Evolutionary conservation across 768 basidiomycete species (phyloP).

Genomic region (Suillus brevipes): DNA sequence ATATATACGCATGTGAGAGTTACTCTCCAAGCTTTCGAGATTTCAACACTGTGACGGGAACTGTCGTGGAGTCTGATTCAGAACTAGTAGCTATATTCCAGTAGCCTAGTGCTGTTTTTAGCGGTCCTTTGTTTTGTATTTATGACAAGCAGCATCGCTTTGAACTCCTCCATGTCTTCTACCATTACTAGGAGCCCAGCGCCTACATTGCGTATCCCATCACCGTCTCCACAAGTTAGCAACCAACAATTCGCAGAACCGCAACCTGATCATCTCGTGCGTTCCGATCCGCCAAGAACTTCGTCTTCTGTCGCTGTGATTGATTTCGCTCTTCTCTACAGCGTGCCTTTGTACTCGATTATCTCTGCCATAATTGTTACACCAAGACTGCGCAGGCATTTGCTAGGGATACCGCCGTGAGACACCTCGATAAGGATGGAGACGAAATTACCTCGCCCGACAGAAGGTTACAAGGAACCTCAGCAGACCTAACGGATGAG

Average conservation of each 20-base stretch:
- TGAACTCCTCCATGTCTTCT: neutral
- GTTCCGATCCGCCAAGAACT: constrained; percentile 10
- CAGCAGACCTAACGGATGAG: constrained; percentile 36
- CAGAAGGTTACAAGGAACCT: constrained; percentile 20
- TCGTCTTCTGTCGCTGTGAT: neutral
- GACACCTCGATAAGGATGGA: constrained; percentile 67
- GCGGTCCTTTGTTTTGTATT: neutral
- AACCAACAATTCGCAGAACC: constrained; percentile 32
- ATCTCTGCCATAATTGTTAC: constrained; percentile 74
- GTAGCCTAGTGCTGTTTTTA: neutral
- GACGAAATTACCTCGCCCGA: constrained; percentile 51
- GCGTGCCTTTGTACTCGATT: constrained; percentile 73
- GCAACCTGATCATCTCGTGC: constrained; percentile 48
- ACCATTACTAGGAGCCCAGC: neutral
- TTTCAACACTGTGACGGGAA: neutral
- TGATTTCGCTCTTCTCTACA: constrained; percentile 26
- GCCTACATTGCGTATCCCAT: neutral
- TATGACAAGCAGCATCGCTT: neutral
- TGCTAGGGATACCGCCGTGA: constrained; percentile 57
- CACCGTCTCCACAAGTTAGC: constrained; percentile 5
- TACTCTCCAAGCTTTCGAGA: neutral
- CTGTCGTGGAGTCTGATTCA: neutral
- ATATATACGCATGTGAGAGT: neutral
- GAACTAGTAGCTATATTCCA: neutral
- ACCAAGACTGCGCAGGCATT: constrained; percentile 72